Evolutionary conservation across 202 grass and related monocot genomes (phyloP).

Genomic region (Setaria italica): DNA sequence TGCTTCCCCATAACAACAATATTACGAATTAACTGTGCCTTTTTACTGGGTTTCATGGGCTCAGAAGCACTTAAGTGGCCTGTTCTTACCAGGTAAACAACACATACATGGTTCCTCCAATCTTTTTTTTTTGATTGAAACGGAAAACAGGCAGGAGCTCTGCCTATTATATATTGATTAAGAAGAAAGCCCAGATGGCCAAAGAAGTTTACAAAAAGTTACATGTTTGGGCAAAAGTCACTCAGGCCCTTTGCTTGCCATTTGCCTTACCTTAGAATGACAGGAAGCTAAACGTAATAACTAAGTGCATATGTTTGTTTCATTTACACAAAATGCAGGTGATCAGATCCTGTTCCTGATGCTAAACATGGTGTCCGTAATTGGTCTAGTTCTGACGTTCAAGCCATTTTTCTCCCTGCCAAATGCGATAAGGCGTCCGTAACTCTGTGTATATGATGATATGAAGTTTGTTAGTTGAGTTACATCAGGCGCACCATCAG

Average conservation of each 20-base stretch:
- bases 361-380: conserved; percentile 49
- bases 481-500: neutral
- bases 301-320: neutral
- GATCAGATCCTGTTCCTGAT: conserved; percentile 59
- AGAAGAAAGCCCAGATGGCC: no score
- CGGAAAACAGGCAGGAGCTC: no score
- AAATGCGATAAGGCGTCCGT: neutral
- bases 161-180: no score
- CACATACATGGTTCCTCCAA: neutral
- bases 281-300: neutral
- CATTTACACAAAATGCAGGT: conserved; percentile 41
- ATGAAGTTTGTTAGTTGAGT: neutral
- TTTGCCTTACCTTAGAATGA: conserved; percentile 13
- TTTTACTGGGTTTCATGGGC: conserved; percentile 64
- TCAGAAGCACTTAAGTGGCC: conserved; percentile 50
- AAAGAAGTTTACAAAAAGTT: no score
- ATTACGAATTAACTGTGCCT: neutral
- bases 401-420: conserved; percentile 48
- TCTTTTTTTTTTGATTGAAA: neutral
- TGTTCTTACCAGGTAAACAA: conserved; percentile 59
- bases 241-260: neutral
- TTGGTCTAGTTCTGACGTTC: conserved; percentile 29
- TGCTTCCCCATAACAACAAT: neutral
- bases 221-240: no score
- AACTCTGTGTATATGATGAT: neutral